Base-by-base conservation (phyloP, 176 grass and related monocot species). In the Paspalum vaginatum region DNA sequence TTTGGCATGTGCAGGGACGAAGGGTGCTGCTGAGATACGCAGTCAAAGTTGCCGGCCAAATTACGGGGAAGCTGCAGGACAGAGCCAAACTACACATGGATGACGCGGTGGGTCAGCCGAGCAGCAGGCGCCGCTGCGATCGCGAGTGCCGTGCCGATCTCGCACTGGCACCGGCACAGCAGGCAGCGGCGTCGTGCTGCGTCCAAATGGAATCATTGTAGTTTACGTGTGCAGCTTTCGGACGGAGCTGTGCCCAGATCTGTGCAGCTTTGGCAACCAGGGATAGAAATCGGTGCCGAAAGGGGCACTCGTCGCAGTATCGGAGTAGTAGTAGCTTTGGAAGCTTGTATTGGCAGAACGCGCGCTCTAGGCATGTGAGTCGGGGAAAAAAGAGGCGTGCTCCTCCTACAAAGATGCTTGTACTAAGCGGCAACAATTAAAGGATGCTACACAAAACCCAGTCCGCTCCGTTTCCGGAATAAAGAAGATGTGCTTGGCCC, bases 31-130 rank as follows among this genome's bases (percentile, higher is more conserved):
- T 18, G 12, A 9, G 18, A 21, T 20, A 51, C 7, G 21, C 11
- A 26, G 70, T 64, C 71, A 81, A 85, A 58, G 20, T 65, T 61
- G 71, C 71, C 77, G 71, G 87, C 75, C 38, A 66, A 68, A 79
- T 60, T 68, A 56, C 76, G 14, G 55, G 43, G 80, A 12, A 24
- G 61, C 41, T 71, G 7, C 60, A 39, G 52, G 40, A 45, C 7
- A n/a, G n/a, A n/a, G 40, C 65, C 25, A 62, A 26, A 42, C 12
- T 21, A 73, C 69, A 27, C 76, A 42, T 52, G 48, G 52, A 74
- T 25, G 81, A 67, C 86, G 86, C 60, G 8, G 21, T 40, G 26
- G 27, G 15, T 72, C 16, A 32, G 61, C 4, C 0, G 43, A 5
- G 55, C 9, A 10, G 42, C 47, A 20, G 25, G 13, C 56, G 56